Evolutionary conservation across 192 early-diverging fungal species (phyloP), one percentile per base, ranked within the genome.

Genomic region (Gonapodya sp.): DNA sequence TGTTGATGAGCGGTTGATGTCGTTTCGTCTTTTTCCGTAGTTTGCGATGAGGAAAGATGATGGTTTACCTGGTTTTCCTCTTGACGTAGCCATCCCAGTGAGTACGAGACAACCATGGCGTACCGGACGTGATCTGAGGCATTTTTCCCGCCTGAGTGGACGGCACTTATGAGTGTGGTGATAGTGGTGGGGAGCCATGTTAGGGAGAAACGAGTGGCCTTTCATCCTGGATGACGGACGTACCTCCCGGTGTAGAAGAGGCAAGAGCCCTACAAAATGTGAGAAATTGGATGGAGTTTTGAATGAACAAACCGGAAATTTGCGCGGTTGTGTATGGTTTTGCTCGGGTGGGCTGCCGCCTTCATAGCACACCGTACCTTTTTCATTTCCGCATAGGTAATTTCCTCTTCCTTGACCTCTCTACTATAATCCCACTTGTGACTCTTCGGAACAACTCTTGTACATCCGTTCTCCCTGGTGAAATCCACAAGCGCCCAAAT

Each of bases 11-110:
- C n/a, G n/a, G n/a, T n/a, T n/a, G n/a, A n/a, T n/a, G n/a, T n/a
- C n/a, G n/a, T n/a, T n/a, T n/a, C n/a, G n/a, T n/a, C n/a, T n/a
- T n/a, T n/a, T n/a, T n/a, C n/a, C n/a, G n/a, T n/a, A n/a, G n/a
- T n/a, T n/a, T n/a, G n/a, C n/a, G n/a, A n/a, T n/a, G n/a, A n/a
- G n/a, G n/a, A n/a, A n/a, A n/a, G n/a, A n/a, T n/a, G n/a, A n/a
- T n/a, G n/a, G n/a, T n/a, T n/a, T n/a, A n/a, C n/a, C n/a, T 72
- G 75, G 75, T 77, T 77, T 33, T 77, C 75, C 31, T 77, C 75
- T 8, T 18, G 34, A 2, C 75, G 2, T 16, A 77, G 75, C 75
- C 75, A 77, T 8, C 75, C 75, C 30, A 77, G 75, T 8, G 75
- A 77, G 75, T 32, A 77, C 18, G 8, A 16, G 75, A 77, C 75